Conservation (phyloP, 805 yeast genomes). For the Saccharomycopsis babjevae region DNA sequence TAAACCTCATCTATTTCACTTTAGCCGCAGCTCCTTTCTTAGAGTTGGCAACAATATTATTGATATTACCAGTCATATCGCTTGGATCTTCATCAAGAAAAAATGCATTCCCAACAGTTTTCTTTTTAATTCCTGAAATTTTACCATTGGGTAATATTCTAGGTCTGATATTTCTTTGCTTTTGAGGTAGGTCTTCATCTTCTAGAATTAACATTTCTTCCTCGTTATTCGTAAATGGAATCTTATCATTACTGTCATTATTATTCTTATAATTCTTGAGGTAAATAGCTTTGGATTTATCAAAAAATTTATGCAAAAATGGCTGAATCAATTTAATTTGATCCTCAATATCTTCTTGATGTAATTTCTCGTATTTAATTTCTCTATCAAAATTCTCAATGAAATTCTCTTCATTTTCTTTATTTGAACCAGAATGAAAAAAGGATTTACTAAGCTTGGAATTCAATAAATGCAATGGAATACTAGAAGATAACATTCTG, state of each 20-base stretch:
- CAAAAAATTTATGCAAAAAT: slow-evolving; percentile 35
- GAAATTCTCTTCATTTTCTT: slow-evolving; percentile 36
- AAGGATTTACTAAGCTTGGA: slow-evolving; percentile 58
- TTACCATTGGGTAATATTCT: slow-evolving; percentile 89
- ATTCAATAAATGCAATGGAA: slow-evolving; percentile 83
- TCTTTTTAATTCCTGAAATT: slow-evolving; percentile 61
- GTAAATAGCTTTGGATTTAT: slow-evolving; percentile 33
- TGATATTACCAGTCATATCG: not conserved
- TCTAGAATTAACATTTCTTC: slow-evolving; percentile 39
- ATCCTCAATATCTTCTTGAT: slow-evolving; percentile 38
- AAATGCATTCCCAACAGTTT: slow-evolving; percentile 41
- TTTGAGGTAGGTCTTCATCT: slow-evolving; percentile 78
- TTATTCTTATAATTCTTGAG: slow-evolving; percentile 36
- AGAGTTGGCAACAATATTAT: not conserved
- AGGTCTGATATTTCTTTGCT: slow-evolving; percentile 63
- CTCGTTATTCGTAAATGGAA: slow-evolving; percentile 21
- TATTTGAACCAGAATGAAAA: slow-evolving; percentile 33
- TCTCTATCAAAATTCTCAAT: slow-evolving; percentile 54
- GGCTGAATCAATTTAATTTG: slow-evolving; percentile 53
- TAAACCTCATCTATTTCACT: not conserved
- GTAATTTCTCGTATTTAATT: slow-evolving; percentile 41
- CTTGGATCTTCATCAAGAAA: slow-evolving; percentile 33
- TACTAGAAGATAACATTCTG: slow-evolving; percentile 70
- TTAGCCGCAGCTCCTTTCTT: not conserved
- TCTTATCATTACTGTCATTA: slow-evolving; percentile 26